Conservation (phyloP, 2,329 filamentous ascomycete genomes). For the Colletotrichum tropicicola region DNA sequence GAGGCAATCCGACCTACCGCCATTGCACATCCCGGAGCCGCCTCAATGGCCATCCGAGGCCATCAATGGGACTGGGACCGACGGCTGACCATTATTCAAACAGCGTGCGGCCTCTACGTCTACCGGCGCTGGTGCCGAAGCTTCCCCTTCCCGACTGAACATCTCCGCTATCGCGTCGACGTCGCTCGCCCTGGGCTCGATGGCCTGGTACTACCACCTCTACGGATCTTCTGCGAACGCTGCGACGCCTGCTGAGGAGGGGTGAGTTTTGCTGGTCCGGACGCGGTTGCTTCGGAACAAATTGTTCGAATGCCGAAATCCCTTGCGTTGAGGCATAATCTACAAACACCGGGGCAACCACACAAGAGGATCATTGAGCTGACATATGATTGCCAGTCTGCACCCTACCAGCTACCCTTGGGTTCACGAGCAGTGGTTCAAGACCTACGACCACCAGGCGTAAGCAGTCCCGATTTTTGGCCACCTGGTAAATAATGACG, state of each 20-base stretch:
- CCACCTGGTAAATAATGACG: background rate
- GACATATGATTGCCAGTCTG: conserved; percentile 66
- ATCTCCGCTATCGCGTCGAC: conserved; percentile 88
- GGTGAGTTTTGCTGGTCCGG: conserved; percentile 72
- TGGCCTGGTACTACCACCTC: conserved; percentile 97
- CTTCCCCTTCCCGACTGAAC: conserved; percentile 83
- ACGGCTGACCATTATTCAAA: conserved; percentile 47
- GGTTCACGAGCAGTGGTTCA: conserved; percentile 91
- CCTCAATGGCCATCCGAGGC: conserved; percentile 32
- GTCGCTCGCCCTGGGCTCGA: conserved; percentile 84
- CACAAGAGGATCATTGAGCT: conserved; percentile 16
- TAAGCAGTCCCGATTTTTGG: conserved; percentile 59
- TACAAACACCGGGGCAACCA: conserved; percentile 9
- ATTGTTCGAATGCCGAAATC: conserved; percentile 14
- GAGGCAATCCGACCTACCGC: conserved; percentile 40
- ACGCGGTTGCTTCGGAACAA: conserved; percentile 11
- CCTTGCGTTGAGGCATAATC: conserved; percentile 31
- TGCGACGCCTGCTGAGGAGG: conserved; percentile 94
- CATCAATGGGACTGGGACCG: conserved; percentile 31
- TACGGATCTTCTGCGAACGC: conserved; percentile 90
- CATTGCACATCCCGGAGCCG: conserved; percentile 22
- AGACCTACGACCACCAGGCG: conserved; percentile 97
- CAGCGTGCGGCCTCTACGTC: conserved; percentile 77
- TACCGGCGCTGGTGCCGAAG: conserved; percentile 75
- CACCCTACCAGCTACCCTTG: conserved; percentile 93